Evolutionary conservation across 2,329 filamentous ascomycete genomes (phyloP).

Genomic region (Talaromyces sp.): DNA sequence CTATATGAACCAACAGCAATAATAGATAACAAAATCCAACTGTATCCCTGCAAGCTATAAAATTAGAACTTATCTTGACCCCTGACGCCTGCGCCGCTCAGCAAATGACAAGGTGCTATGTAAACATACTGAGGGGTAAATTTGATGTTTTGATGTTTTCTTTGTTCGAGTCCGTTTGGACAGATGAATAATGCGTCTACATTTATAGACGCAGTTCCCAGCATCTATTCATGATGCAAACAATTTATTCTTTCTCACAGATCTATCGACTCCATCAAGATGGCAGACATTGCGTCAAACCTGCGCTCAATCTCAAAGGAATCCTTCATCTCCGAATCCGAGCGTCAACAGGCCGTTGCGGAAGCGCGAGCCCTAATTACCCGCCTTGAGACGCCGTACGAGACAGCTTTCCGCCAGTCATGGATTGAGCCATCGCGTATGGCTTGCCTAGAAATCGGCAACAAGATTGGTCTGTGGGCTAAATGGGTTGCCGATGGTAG

Average conservation of each 20-base stretch:
- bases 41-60: too few relatives aligned
- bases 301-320: conserved; percentile 1
- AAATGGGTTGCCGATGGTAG: conserved; percentile 8
- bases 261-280: neutral
- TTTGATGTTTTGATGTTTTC: neutral
- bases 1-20: too few relatives aligned
- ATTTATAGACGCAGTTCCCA: neutral
- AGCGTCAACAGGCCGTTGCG: conserved; percentile 2
- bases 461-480: conserved; percentile 3
- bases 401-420: conserved; percentile 5
- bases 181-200: neutral
- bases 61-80: too few relatives aligned
- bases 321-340: conserved; percentile 1
- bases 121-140: neutral
- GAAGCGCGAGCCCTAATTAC: conserved; percentile 6
- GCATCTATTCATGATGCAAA: neutral
- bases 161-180: neutral
- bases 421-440: conserved; percentile 10
- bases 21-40: too few relatives aligned
- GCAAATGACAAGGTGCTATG: neutral
- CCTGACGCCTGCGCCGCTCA: neutral
- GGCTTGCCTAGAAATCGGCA: conserved; percentile 4
- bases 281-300: neutral
- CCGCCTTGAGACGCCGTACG: conserved; percentile 5
- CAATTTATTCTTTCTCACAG: neutral